These are phyloP conservation scores for Pseudocercospora vitis DNA, from an alignment of 2,329 filamentous ascomycete genomes.

Conservation along the genomic window DNA sequence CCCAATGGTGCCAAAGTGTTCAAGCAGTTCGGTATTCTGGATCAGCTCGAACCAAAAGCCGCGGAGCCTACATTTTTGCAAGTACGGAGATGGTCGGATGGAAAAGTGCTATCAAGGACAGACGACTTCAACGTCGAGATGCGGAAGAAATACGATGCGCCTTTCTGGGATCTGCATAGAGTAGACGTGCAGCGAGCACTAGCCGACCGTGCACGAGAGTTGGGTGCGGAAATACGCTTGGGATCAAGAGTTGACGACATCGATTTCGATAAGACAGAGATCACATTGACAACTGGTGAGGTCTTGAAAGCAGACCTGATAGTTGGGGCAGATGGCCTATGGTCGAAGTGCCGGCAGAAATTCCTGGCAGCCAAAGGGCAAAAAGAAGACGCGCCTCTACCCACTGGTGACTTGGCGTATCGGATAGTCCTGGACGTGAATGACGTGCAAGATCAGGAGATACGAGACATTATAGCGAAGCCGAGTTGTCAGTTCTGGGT, in stretches of 20 bases:
- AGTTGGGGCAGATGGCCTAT: conserved; percentile 64
- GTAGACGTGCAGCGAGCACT: conserved; percentile 61
- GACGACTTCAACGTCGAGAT: conserved; percentile 56
- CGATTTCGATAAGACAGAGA: conserved; percentile 49
- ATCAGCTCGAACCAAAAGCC: conserved; percentile 41
- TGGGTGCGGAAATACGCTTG: conserved; percentile 55
- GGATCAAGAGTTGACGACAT: conserved; percentile 50
- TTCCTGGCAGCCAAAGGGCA: conserved; percentile 46
- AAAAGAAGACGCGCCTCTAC: conserved; percentile 49
- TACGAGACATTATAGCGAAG: conserved; percentile 55
- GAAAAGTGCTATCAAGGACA: conserved; percentile 51
- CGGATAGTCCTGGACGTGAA: conserved; percentile 58
- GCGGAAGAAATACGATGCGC: conserved; percentile 55
- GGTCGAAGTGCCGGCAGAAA: conserved; percentile 57
- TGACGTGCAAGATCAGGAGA: conserved; percentile 52
- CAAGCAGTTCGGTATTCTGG: conserved; percentile 52
- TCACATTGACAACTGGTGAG: conserved; percentile 45
- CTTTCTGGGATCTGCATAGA: conserved; percentile 62
- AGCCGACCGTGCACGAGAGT: conserved; percentile 51
- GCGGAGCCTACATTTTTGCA: conserved; percentile 51
- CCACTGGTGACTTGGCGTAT: conserved; percentile 66
- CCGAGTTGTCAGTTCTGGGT: conserved; percentile 63
- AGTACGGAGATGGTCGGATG: conserved; percentile 55
- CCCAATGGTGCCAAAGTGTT: conserved; percentile 44
- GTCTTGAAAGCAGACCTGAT: conserved; percentile 55